Conservation (phyloP, 2,329 filamentous ascomycete genomes). For the Calonectria leucothoes region DNA sequence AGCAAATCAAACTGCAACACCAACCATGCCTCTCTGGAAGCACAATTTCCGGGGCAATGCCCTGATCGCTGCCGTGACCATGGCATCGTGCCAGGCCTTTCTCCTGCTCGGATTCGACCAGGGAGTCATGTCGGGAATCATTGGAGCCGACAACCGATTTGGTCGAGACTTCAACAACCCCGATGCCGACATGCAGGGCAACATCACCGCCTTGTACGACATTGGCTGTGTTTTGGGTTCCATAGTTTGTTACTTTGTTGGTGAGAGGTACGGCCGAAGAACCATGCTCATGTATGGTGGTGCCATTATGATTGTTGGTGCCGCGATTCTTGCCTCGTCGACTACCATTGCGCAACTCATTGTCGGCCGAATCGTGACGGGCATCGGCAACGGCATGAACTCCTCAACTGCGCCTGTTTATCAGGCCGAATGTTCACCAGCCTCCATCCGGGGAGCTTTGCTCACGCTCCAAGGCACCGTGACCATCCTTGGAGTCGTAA, state of each 20-base stretch:
- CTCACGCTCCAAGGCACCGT: slow-evolving; percentile 14
- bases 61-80: slow-evolving; percentile 13
- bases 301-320: slow-evolving; percentile 51
- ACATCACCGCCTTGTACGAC: slow-evolving; percentile 20
- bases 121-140: slow-evolving; percentile 44
- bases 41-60: slow-evolving; percentile 14
- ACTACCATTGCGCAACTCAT: slow-evolving; percentile 52
- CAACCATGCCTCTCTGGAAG: slow-evolving; percentile 10
- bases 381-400: slow-evolving; percentile 57
- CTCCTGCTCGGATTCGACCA: slow-evolving; percentile 19
- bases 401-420: slow-evolving; percentile 46
- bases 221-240: slow-evolving; percentile 26
- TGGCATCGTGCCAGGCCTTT: slow-evolving; percentile 18
- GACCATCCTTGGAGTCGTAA: slow-evolving; percentile 16
- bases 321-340: slow-evolving; percentile 51
- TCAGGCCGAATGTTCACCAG: slow-evolving; percentile 12
- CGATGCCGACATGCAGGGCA: slow-evolving; percentile 24
- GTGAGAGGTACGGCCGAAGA: slow-evolving; percentile 11
- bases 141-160: slow-evolving; percentile 25
- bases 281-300: slow-evolving; percentile 31
- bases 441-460: slow-evolving; percentile 10
- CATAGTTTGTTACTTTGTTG: slow-evolving; percentile 21
- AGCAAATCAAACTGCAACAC: neutral
- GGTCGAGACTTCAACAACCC: slow-evolving; percentile 22
- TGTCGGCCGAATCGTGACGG: slow-evolving; percentile 54